Conservation (phyloP, 2,329 filamentous ascomycete species). For the Passalora sequoiae region DNA sequence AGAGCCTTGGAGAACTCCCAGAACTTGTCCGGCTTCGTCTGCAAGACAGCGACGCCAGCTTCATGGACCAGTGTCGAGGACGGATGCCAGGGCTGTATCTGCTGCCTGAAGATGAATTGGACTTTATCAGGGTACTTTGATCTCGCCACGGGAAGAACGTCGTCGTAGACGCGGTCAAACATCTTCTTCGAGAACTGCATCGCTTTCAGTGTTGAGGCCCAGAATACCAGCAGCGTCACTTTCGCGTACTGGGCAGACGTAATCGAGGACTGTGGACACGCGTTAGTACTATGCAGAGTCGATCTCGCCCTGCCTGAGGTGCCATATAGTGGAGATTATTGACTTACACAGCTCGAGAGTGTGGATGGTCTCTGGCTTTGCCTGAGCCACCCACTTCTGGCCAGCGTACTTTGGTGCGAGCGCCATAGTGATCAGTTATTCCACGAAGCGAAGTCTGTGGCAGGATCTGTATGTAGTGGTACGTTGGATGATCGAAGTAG, state of each 20-base stretch:
- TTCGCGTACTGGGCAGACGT: constrained; percentile 68
- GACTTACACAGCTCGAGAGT: constrained; percentile 51
- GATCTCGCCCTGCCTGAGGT: too few relatives aligned
- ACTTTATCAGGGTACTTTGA: constrained; percentile 57
- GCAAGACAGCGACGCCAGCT: constrained; percentile 74
- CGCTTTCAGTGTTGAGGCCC: too few relatives aligned
- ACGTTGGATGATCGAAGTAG: not conserved
- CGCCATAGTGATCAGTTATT: constrained; percentile 52
- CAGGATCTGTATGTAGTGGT: too few relatives aligned
- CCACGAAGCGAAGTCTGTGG: too few relatives aligned
- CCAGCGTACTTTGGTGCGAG: constrained; percentile 72
- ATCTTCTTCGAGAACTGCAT: constrained; percentile 59
- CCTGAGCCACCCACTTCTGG: constrained; percentile 56
- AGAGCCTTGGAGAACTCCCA: constrained; percentile 71
- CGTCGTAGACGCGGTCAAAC: constrained; percentile 69
- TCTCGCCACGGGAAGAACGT: constrained; percentile 61
- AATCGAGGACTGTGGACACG: constrained; percentile 63
- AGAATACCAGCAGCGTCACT: too few relatives aligned
- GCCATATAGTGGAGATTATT: too few relatives aligned
- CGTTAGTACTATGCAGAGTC: not conserved
- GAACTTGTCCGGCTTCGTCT: constrained; percentile 62
- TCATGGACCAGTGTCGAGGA: constrained; percentile 67
- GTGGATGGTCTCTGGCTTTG: constrained; percentile 43
- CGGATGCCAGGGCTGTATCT: constrained; percentile 62
- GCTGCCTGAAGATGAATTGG: constrained; percentile 79